Percentiles rank a stretch among this genome's conserved stretches.
phyloP scores from a whole-genome alignment of 1,284 basidiomycete species.

The Tremellales sp. region DNA sequence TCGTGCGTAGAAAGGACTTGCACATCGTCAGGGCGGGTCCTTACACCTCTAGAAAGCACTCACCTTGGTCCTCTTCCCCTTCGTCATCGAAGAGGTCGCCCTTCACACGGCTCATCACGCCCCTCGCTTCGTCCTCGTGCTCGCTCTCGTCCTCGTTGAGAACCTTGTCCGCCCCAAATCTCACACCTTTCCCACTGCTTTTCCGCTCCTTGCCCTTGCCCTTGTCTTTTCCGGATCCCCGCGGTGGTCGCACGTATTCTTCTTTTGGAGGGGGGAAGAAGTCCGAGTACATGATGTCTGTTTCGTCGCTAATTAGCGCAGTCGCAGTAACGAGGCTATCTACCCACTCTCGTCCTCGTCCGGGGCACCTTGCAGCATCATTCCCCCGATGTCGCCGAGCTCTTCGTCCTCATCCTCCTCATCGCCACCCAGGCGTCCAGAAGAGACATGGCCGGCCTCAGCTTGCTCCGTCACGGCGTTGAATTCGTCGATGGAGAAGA shows the following conservation, averaged over 20 bases:
- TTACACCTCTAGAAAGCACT: slow-evolving; percentile 7
- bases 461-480: slow-evolving; percentile 79
- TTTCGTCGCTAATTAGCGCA: background rate
- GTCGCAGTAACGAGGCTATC: background rate
- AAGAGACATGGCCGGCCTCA: slow-evolving; percentile 64
- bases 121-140: slow-evolving; percentile 26
- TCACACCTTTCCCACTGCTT: slow-evolving; percentile 50
- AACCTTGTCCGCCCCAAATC: slow-evolving; percentile 27
- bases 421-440: slow-evolving; percentile 56
- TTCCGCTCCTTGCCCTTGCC: slow-evolving; percentile 44
- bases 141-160: slow-evolving; percentile 25
- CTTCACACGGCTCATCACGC: slow-evolving; percentile 52
- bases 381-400: slow-evolving; percentile 19
- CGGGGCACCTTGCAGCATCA: slow-evolving; percentile 47
- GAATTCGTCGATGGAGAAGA: slow-evolving; percentile 87
- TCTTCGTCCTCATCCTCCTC: slow-evolving; percentile 55
- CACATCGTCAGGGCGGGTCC: background rate
- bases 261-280: slow-evolving; percentile 60
- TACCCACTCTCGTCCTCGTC: slow-evolving; percentile 46
- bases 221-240: slow-evolving; percentile 25
- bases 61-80: slow-evolving; percentile 40
- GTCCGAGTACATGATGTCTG: slow-evolving; percentile 51
- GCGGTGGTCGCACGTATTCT: slow-evolving; percentile 4
- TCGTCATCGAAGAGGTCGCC: slow-evolving; percentile 55
- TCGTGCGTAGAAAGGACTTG: slow-evolving; percentile 52